phyloP scores from a whole-genome alignment of 2,329 filamentous ascomycete genomes.

The Dryadomyces quercus-mongolicae region DNA sequence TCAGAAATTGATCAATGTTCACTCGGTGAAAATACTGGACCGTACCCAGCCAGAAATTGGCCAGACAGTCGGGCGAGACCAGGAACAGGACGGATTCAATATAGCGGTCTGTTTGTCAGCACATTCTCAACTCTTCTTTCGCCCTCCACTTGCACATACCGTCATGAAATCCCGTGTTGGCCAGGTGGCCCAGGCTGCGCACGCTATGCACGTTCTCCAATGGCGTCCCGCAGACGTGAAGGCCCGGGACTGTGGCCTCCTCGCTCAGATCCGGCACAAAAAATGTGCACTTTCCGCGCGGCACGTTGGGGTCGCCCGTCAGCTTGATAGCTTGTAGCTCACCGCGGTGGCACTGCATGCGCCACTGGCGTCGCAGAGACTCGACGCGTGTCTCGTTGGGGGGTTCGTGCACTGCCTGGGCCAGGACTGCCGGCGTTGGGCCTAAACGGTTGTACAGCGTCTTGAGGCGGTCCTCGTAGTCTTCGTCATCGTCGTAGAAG shows the following conservation, averaged over 20 bases:
- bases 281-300: slow-evolving; percentile 75
- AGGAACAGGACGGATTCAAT: slow-evolving; percentile 68
- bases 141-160: slow-evolving; percentile 38
- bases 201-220: slow-evolving; percentile 70
- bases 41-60: slow-evolving; percentile 62
- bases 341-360: slow-evolving; percentile 46
- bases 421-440: not conserved
- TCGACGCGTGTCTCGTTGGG: slow-evolving; percentile 30
- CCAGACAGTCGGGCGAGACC: slow-evolving; percentile 62
- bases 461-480: not conserved
- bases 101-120: slow-evolving; percentile 47
- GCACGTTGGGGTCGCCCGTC: slow-evolving; percentile 83
- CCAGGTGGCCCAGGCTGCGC: slow-evolving; percentile 64
- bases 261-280: slow-evolving; percentile 65
- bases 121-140: not conserved
- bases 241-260: slow-evolving; percentile 40
- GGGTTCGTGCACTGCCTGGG: slow-evolving; percentile 12
- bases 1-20: slow-evolving; percentile 38
- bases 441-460: not conserved
- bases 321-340: slow-evolving; percentile 76
- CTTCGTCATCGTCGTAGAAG: not conserved
- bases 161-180: slow-evolving; percentile 54
- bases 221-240: slow-evolving; percentile 47
- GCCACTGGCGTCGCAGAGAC: slow-evolving; percentile 31
- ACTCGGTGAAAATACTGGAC: slow-evolving; percentile 51